A percentile compares a stretch with the other conserved stretches of the same genome.
These are phyloP conservation scores for Plectosphaerella cucumerina DNA, from an alignment of 2,329 filamentous ascomycete species.

Conservation along the genomic window DNA sequence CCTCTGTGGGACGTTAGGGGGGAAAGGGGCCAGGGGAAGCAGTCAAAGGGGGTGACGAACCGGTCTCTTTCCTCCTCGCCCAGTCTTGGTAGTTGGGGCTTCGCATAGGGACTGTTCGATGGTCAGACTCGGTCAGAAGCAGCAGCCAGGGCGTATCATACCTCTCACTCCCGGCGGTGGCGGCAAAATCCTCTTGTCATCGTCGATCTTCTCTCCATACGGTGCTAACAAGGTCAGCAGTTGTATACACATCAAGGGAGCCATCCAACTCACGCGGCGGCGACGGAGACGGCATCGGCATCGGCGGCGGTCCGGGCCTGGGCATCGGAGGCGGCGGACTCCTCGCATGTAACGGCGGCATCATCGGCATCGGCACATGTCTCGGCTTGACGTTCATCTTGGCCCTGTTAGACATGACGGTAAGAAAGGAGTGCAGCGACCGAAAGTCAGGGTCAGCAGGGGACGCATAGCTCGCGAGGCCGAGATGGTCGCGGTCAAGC, in stretches of 20 bases:
- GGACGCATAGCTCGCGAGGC: neutral
- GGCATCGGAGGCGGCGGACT: neutral
- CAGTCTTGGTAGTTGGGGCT: neutral
- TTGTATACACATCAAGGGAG: no score
- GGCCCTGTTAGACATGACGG: neutral
- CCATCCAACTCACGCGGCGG: neutral
- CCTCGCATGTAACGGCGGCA: no score
- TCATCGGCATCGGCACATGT: neutral
- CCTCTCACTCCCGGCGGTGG: neutral
- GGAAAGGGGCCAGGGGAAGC: no score
- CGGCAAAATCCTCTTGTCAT: neutral
- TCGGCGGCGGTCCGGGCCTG: neutral
- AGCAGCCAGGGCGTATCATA: neutral
- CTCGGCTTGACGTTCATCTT: neutral
- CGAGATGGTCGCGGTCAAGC: neutral
- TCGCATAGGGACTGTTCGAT: no score
- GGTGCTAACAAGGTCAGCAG: neutral
- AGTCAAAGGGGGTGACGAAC: neutral
- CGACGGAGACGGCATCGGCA: neutral
- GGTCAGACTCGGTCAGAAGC: no score
- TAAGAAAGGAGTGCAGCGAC: neutral
- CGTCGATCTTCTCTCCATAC: neutral
- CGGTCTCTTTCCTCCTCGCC: neutral
- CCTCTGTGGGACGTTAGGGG: neutral
- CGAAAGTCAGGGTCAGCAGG: neutral